phyloP scores from a whole-genome alignment of 2,329 filamentous ascomycete species.

The Mycosphaerella arachidis region DNA sequence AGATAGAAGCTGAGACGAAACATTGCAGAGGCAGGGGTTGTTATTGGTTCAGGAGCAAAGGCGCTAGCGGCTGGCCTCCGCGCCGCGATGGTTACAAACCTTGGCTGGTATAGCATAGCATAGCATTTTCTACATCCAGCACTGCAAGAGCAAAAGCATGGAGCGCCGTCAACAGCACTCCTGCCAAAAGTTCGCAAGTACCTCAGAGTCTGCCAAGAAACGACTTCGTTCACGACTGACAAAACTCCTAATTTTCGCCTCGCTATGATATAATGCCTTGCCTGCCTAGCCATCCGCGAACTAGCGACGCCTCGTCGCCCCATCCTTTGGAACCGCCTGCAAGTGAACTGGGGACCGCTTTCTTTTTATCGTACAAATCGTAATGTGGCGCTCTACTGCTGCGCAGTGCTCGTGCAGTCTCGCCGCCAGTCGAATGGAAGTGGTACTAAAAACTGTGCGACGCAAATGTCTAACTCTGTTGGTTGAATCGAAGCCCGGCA shows the following conservation, averaged over 20 bases:
- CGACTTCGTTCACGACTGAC: not conserved
- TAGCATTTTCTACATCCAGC: not conserved
- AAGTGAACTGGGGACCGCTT: slow-evolving; percentile 1
- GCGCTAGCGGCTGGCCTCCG: not conserved
- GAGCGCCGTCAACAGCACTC: not conserved
- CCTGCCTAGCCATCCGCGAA: not conserved
- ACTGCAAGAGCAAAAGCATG: not conserved
- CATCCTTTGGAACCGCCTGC: not conserved
- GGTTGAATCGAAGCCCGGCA: not conserved
- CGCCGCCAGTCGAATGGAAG: not conserved
- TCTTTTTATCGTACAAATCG: slow-evolving; percentile 13
- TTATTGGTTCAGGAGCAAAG: not conserved
- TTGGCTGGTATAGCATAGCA: not conserved
- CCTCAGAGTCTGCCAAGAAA: not conserved
- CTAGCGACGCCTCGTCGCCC: not conserved
- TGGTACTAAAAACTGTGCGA: not conserved
- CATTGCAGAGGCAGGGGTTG: not conserved
- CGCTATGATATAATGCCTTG: slow-evolving; percentile 2
- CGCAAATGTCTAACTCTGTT: not conserved
- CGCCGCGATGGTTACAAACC: not conserved
- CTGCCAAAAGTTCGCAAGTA: not conserved
- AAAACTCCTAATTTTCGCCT: slow-evolving; percentile 8
- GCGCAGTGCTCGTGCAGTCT: slow-evolving; percentile 3
- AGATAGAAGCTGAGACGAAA: not conserved
- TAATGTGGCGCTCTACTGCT: slow-evolving; percentile 11